Conservation (phyloP, 352 stramenopile species). For the Pythium rishiriense region DNA sequence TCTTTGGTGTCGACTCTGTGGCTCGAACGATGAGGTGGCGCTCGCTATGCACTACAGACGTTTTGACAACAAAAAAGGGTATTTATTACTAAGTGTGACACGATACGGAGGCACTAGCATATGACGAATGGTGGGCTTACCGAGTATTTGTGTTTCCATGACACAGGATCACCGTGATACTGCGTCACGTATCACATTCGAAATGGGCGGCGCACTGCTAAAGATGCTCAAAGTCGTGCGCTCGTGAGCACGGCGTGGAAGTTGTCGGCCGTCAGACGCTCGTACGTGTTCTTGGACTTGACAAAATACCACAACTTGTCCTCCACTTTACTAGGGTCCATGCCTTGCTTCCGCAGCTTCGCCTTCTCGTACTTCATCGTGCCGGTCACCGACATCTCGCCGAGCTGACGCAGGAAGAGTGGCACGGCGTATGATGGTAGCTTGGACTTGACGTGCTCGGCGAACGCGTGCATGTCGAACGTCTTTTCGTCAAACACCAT, state of each 20-base stretch:
- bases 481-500: slow-evolving; percentile 74
- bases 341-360: slow-evolving; percentile 79
- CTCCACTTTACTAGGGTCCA: slow-evolving; percentile 56
- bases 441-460: slow-evolving; percentile 42
- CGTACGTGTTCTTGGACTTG: slow-evolving; percentile 48
- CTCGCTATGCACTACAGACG: no score
- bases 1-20: no score
- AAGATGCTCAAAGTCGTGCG: slow-evolving; percentile 58
- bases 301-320: slow-evolving; percentile 69
- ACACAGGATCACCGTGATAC: neutral
- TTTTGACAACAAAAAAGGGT: no score
- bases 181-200: neutral
- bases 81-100: no score
- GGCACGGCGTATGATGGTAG: slow-evolving; percentile 77
- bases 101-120: no score
- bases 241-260: slow-evolving; percentile 55
- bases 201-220: neutral
- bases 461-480: slow-evolving; percentile 60
- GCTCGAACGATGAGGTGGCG: no score
- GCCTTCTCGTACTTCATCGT: slow-evolving; percentile 93
- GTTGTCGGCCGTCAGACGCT: slow-evolving; percentile 52
- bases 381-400: slow-evolving; percentile 73
- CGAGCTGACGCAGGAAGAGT: slow-evolving; percentile 81
- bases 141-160: no score
- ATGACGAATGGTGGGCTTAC: no score